A percentile compares a stretch with the other conserved stretches of the same genome.
Conservation (phyloP, 805 yeast species). For the Monosporozyma servazzii region DNA sequence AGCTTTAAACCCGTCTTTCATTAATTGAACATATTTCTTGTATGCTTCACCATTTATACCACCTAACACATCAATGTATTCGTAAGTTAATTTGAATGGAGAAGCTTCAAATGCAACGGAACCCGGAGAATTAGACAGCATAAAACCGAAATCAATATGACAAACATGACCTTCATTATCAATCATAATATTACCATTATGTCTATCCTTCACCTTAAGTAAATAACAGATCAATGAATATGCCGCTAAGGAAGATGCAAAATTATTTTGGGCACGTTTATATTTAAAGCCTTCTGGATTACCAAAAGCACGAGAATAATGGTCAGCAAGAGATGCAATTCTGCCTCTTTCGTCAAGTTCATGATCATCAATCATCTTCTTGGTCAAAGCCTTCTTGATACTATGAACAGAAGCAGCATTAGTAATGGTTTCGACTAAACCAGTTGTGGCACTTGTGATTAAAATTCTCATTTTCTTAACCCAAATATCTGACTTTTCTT, state of each 20-base stretch:
- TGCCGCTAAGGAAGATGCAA: conserved; percentile 80
- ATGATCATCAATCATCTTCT: conserved; percentile 55
- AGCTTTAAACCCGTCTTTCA: conserved; percentile 66
- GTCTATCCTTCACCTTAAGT: conserved; percentile 90
- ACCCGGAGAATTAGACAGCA: conserved; percentile 91
- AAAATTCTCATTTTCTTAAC: conserved; percentile 87
- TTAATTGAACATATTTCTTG: conserved; percentile 47
- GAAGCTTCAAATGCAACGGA: conserved; percentile 97
- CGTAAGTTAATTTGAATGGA: conserved; percentile 86
- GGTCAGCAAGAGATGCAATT: conserved; percentile 67
- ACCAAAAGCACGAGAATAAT: conserved; percentile 72
- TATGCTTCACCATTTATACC: conserved; percentile 60
- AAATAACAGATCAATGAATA: conserved; percentile 86
- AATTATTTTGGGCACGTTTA: conserved; percentile 72
- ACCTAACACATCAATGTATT: conserved; percentile 81
- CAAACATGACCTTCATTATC: conserved; percentile 93
- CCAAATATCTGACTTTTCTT: conserved; percentile 67
- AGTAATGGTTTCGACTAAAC: conserved; percentile 91
- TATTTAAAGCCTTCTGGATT: conserved; percentile 43
- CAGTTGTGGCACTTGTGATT: conserved; percentile 83
- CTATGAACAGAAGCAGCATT: conserved; percentile 92
- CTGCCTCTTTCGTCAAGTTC: conserved; percentile 53
- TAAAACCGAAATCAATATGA: conserved; percentile 91
- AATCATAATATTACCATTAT: conserved; percentile 94
- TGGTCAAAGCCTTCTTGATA: conserved; percentile 84